Evolutionary conservation across 163 green algal species (phyloP), one percentile per base, ranked within the genome.

Genomic region (Scenedesmus sp.): DNA sequence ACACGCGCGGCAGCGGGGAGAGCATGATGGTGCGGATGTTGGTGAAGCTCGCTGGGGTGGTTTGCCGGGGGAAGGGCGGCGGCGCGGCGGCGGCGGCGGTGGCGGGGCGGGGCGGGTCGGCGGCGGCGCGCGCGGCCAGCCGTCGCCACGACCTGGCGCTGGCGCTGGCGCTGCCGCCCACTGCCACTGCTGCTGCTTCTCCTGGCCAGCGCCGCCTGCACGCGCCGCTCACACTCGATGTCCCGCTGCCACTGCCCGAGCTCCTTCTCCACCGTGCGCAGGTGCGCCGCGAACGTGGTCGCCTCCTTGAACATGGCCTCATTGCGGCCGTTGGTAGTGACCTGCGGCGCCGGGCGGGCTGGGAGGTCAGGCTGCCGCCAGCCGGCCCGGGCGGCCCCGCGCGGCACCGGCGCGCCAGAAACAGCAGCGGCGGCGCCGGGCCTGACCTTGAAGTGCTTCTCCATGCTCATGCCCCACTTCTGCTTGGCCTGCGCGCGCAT

Each of bases 241-340:
- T 77, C 69, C 7, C 69, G 69, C 69, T 65, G 31, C 69, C 69
- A 77, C 15, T 33, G 28, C 15, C 28, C 80, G 18, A 97, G 89
- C 70, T 96, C 90, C 67, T 91, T 93, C 86, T 97, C 89, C 24
- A 92, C 85, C 4, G 77, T 71, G 73, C 86, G 86, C 36, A 97
- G 80, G 60, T 93, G 88, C 11, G 44, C 22, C 0, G 91, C 89
- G 83, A 97, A 96, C 22, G 94, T 85, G 3, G 86, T 90, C 22
- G 92, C 91, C 70, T 97, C 93, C 67, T 82, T 85, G 57, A 97
- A 86, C 93, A 97, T 97, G 24, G 89, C 82, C 70, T 94, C 88
- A 79, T 96, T 96, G 11, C 93, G 83, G 14, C 83, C 80, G 77
- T 97, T 97, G 47, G 85, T 88, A 0, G 93, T 97, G 1, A 85